Evolutionary conservation across 768 basidiomycete genomes (phyloP), one percentile per base, ranked within the genome.

Genomic region (Lactarius evosmus): DNA sequence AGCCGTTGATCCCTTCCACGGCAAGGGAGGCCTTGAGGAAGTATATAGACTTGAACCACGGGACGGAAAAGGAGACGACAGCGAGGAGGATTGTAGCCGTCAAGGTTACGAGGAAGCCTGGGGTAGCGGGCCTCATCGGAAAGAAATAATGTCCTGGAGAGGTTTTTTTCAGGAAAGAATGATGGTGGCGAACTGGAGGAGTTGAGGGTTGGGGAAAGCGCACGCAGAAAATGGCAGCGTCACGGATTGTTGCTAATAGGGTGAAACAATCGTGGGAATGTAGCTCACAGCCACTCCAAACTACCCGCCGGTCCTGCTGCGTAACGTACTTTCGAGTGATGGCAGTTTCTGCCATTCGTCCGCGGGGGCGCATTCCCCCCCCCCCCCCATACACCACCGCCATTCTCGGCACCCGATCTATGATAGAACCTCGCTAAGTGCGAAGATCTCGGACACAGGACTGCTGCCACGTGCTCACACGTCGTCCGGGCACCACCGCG

Each of bases 21-120:
- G 78, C 66, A 50, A 93, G 78, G 29, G 77, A 80, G 1, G 92
- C 93, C 72, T 88, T 85, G 71, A 98, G 86, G 76, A 98, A 96
- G 78, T 83, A 95, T 49, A 98, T 77, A 2, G 88, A 87, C 74
- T 93, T 96, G 80, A 97, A 80, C 72, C 86, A 85, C 0, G 96
- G 97, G 9, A 94, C 92, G 60, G 88, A 91, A 77, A 98, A 96
- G 46, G 90, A 87, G 27, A 95, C 95, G 51, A 96, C 75, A 17
- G 88, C 89, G 61, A 98, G 84, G 50, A 96, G 79, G 63, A 82
- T 74, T 7, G 93, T 87, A 0, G 94, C 92, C n/a, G 79, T 73
- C 58, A 93, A 82, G 22, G 91, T 94, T 67, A 93, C 80, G 56
- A 96, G 46, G 71, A 95, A 93, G 46, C 94, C 95, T 36, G 95